phyloP scores from a whole-genome alignment of 371 early-diverging fungal genomes.

The Neoconidiobolus thromboides region DNA sequence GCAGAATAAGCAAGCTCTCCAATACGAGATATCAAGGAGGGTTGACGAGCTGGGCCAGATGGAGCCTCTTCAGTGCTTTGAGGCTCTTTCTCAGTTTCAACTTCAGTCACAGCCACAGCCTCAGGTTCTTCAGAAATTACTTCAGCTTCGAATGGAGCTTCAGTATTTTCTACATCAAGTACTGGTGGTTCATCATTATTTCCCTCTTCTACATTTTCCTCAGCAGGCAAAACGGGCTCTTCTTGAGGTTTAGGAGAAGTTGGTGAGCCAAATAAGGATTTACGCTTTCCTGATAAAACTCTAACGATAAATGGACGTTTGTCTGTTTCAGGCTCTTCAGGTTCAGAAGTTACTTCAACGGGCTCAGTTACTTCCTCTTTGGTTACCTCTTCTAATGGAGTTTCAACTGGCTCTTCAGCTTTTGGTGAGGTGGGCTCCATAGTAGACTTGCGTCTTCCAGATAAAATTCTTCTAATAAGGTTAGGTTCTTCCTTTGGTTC shows the following conservation, averaged over 20 bases:
- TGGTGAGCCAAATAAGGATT: background rate
- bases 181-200: too few relatives aligned
- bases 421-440: background rate
- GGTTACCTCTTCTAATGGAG: background rate
- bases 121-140: background rate
- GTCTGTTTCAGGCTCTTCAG: background rate
- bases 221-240: too few relatives aligned
- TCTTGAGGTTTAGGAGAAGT: too few relatives aligned
- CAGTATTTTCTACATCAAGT: too few relatives aligned
- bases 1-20: conserved; percentile 2
- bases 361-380: too few relatives aligned
- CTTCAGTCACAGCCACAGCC: background rate
- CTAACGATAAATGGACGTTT: conserved; percentile 2
- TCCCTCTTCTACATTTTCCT: too few relatives aligned
- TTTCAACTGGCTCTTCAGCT: background rate
- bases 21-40: background rate
- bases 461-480: too few relatives aligned
- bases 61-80: background rate
- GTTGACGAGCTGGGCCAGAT: background rate
- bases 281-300: background rate
- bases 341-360: too few relatives aligned
- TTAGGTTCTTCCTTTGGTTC: too few relatives aligned
- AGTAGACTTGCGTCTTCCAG: too few relatives aligned
- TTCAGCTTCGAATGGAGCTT: background rate
- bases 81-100: conserved; percentile 2